phyloP scores from a whole-genome alignment of 2,329 filamentous ascomycete species.

The Colletotrichum zoysiae region DNA sequence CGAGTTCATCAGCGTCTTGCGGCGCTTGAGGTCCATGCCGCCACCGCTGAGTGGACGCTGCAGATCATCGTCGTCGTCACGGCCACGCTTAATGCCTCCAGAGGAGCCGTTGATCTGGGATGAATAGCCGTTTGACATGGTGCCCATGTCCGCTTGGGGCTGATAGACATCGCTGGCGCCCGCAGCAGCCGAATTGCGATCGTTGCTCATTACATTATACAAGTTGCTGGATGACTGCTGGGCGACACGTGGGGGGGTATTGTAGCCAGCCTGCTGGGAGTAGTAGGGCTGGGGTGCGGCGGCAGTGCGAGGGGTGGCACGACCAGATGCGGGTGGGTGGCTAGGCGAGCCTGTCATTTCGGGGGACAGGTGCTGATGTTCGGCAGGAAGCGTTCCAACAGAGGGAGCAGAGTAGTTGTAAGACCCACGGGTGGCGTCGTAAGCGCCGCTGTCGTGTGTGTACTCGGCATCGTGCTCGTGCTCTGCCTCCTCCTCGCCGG shows the following conservation, averaged over 20 bases:
- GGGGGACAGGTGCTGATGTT: constrained; percentile 81
- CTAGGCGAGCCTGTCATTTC: constrained; percentile 86
- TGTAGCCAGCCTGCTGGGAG: constrained; percentile 75
- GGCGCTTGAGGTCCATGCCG: constrained; percentile 78
- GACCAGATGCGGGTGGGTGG: constrained; percentile 84
- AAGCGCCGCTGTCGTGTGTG: constrained; percentile 83
- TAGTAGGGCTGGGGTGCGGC: constrained; percentile 81
- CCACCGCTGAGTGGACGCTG: constrained; percentile 71
- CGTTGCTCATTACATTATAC: constrained; percentile 90
- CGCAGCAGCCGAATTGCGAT: constrained; percentile 74
- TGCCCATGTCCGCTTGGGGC: constrained; percentile 70
- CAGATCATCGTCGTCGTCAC: constrained; percentile 70
- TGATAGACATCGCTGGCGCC: constrained; percentile 78
- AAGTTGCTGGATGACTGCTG: constrained; percentile 80
- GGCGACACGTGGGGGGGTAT: constrained; percentile 79
- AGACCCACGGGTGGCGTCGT: constrained; percentile 77
- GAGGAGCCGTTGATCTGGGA: constrained; percentile 75
- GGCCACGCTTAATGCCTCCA: constrained; percentile 59
- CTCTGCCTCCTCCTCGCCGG: constrained; percentile 76
- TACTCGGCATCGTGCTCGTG: constrained; percentile 86
- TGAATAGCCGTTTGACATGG: constrained; percentile 73
- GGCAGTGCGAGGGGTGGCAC: constrained; percentile 87
- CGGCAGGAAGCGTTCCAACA: constrained; percentile 74
- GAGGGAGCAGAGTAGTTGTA: constrained; percentile 83
- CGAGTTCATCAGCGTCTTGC: constrained; percentile 79